Conservation (phyloP, 164 flowering plant species). For the Vitis cinerea region DNA sequence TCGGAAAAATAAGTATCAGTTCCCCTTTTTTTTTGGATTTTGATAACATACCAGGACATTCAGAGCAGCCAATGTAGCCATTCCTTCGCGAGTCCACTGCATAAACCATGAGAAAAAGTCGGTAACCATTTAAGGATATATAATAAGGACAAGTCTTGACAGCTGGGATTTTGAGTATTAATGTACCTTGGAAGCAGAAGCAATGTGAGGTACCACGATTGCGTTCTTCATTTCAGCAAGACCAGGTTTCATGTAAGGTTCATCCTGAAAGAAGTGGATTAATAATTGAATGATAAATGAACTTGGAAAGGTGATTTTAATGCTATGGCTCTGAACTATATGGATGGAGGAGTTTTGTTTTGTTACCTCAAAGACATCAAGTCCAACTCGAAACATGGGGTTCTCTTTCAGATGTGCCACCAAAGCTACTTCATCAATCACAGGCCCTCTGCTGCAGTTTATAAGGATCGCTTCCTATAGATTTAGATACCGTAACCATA, state of each 20-base stretch:
- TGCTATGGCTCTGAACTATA: not conserved
- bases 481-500: constrained; percentile 3
- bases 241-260: constrained; percentile 98
- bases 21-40: not conserved
- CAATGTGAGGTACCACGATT: constrained; percentile 90
- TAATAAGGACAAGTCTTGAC: too few relatives aligned
- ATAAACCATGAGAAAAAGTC: constrained; percentile 12
- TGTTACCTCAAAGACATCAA: constrained; percentile 93
- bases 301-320: not conserved
- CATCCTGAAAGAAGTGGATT: constrained; percentile 54
- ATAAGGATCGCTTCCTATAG: constrained; percentile 85
- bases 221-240: constrained; percentile 93
- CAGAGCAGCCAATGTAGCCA: constrained; percentile 95
- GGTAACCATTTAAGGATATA: not conserved
- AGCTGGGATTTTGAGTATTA: not conserved
- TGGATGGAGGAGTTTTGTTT: not conserved
- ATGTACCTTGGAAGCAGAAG: constrained; percentile 96
- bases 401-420: constrained; percentile 86
- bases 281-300: not conserved
- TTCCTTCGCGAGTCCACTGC: constrained; percentile 99
- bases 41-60: constrained; percentile 73
- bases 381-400: constrained; percentile 99
- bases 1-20: not conserved
- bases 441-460: constrained; percentile 97
- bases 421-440: constrained; percentile 89